A percentile compares a stretch with the other conserved stretches of the same genome.
These are phyloP conservation scores for Argentina anserina DNA, from an alignment of 306 rosid species.

Conservation along the genomic window DNA sequence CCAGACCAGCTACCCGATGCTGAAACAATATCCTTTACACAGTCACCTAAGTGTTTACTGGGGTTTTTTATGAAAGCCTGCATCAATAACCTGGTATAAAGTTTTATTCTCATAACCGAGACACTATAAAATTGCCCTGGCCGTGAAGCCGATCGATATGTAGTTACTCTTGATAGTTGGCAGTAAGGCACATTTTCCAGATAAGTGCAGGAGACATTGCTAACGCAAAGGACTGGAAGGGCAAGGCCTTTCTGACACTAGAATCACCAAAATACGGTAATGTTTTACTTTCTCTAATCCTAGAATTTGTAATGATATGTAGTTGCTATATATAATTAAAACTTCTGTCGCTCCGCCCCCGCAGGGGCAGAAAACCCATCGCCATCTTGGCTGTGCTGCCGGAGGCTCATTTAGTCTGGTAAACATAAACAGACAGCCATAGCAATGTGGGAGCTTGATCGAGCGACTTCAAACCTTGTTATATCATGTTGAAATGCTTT, in stretches of 20 bases:
- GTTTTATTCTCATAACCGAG: background rate
- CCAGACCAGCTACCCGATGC: conserved; percentile 88
- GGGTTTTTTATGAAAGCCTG: background rate
- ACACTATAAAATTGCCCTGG: too few relatives aligned
- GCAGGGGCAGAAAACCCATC: too few relatives aligned
- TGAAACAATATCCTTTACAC: conserved; percentile 85
- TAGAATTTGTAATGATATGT: background rate
- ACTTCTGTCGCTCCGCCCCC: too few relatives aligned
- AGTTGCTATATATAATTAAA: background rate
- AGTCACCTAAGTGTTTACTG: background rate
- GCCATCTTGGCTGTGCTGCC: too few relatives aligned
- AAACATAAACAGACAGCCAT: background rate
- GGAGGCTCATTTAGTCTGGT: background rate
- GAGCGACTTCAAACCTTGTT: background rate
- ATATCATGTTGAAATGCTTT: background rate
- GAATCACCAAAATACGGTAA: background rate
- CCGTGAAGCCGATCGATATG: too few relatives aligned
- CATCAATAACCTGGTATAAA: background rate
- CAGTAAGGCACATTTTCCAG: background rate
- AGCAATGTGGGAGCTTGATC: background rate
- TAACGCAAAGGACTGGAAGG: background rate
- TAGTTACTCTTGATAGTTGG: background rate
- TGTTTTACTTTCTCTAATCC: background rate
- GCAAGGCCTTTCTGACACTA: background rate
- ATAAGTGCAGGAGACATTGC: background rate